Evolutionary conservation across 768 basidiomycete genomes (phyloP).

Genomic region (Russula abietina): DNA sequence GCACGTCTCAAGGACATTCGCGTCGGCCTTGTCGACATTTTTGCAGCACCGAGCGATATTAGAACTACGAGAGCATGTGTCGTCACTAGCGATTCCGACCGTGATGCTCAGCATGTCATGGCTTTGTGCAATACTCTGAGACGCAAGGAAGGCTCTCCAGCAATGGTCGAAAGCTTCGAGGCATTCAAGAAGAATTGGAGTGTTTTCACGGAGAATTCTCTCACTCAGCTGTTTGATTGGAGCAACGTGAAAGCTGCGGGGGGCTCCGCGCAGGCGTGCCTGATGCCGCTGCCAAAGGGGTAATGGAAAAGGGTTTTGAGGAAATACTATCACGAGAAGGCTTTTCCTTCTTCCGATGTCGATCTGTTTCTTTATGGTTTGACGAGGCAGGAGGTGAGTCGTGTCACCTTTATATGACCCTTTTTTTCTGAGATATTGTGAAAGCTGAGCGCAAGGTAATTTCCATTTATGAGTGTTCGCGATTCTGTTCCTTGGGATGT

Average conservation of each 20-base stretch:
- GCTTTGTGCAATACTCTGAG: constrained; percentile 41
- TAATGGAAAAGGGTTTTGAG: constrained; percentile 51
- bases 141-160: constrained; percentile 44
- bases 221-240: constrained; percentile 56
- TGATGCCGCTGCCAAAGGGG: constrained; percentile 45
- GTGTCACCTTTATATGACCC: not conserved
- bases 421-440: constrained; percentile 20
- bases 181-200: constrained; percentile 61
- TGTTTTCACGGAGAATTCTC: constrained; percentile 55
- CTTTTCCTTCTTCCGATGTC: constrained; percentile 56
- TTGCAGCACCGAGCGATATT: constrained; percentile 44
- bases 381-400: constrained; percentile 44
- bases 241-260: constrained; percentile 59
- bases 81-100: constrained; percentile 40
- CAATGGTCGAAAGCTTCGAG: constrained; percentile 45
- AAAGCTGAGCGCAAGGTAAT: constrained; percentile 54
- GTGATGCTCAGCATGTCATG: constrained; percentile 47
- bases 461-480: constrained; percentile 51
- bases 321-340: constrained; percentile 49
- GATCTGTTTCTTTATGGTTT: constrained; percentile 60
- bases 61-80: constrained; percentile 47
- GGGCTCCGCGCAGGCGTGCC: constrained; percentile 53
- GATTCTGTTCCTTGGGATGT: constrained; percentile 66
- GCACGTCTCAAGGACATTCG: constrained; percentile 41
- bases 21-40: constrained; percentile 57